These are phyloP conservation scores for Macrolepiota albuminosa DNA, from an alignment of 768 basidiomycete species.

Conservation along the genomic window DNA sequence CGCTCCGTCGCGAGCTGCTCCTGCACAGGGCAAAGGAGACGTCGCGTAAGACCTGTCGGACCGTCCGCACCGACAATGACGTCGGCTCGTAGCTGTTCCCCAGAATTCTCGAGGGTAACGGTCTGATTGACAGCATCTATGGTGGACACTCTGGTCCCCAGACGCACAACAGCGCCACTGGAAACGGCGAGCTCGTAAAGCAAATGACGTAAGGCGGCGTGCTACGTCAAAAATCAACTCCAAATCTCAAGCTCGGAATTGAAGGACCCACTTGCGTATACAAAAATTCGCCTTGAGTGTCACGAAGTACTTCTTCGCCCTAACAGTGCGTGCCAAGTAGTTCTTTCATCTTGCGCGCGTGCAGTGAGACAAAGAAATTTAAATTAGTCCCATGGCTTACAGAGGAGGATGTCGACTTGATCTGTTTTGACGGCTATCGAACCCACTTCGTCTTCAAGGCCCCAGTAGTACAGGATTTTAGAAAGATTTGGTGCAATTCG, in stretches of 20 bases:
- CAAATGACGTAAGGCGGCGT: constrained; percentile 44
- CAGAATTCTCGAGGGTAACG: too few relatives aligned
- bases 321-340: constrained; percentile 42
- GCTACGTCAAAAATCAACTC: constrained; percentile 24
- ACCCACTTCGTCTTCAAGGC: too few relatives aligned
- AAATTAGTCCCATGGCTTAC: not conserved
- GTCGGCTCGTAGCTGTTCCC: too few relatives aligned
- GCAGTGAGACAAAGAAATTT: not conserved
- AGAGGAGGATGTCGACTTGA: constrained; percentile 14
- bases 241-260: not conserved
- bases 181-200: constrained; percentile 40
- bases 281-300: constrained; percentile 34
- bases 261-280: constrained; percentile 30
- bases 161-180: too few relatives aligned
- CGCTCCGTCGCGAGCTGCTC: constrained; percentile 19
- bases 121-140: too few relatives aligned
- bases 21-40: constrained; percentile 26
- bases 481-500: too few relatives aligned
- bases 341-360: too few relatives aligned
- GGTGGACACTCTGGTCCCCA: too few relatives aligned
- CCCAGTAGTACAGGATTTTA: too few relatives aligned
- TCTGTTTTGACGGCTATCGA: too few relatives aligned
- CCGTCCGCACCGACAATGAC: too few relatives aligned
- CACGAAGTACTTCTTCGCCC: constrained; percentile 45
- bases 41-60: constrained; percentile 37